Percentiles rank a stretch among this genome's conserved stretches.
Conservation (phyloP, 2,329 filamentous ascomycete genomes). For the Fusarium beomiforme region DNA sequence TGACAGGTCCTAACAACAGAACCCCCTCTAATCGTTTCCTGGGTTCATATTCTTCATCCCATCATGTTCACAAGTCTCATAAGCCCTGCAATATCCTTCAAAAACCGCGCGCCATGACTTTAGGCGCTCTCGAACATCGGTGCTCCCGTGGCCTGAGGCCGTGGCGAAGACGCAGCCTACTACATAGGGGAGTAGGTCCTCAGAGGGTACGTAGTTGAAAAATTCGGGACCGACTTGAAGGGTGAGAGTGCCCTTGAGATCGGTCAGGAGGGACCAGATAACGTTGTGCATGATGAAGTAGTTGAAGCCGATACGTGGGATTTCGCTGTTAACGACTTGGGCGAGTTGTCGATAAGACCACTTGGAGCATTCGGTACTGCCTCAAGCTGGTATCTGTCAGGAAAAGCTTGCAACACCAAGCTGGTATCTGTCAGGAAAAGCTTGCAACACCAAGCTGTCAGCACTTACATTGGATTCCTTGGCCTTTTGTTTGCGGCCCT, state of each 20-base stretch:
- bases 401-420: neutral
- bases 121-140: neutral
- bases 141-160: slow-evolving; percentile 7
- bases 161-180: slow-evolving; percentile 47
- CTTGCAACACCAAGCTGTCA: rapidly evolving
- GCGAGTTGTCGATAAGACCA: slow-evolving; percentile 15
- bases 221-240: neutral
- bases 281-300: slow-evolving; percentile 24
- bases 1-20: neutral
- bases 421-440: neutral
- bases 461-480: neutral
- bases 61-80: neutral
- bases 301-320: slow-evolving; percentile 12
- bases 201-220: neutral
- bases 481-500: neutral
- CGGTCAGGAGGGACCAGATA: neutral
- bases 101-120: neutral
- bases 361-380: neutral
- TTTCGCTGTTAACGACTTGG: neutral
- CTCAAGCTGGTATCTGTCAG: neutral
- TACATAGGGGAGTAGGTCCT: slow-evolving; percentile 5
- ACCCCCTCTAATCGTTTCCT: neutral
- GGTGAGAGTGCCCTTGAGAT: slow-evolving; percentile 10
- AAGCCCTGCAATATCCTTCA: neutral
- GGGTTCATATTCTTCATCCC: neutral